Evolutionary conservation across 306 rosid genomes (phyloP).

Genomic region (Oemleria cerasiformis): DNA sequence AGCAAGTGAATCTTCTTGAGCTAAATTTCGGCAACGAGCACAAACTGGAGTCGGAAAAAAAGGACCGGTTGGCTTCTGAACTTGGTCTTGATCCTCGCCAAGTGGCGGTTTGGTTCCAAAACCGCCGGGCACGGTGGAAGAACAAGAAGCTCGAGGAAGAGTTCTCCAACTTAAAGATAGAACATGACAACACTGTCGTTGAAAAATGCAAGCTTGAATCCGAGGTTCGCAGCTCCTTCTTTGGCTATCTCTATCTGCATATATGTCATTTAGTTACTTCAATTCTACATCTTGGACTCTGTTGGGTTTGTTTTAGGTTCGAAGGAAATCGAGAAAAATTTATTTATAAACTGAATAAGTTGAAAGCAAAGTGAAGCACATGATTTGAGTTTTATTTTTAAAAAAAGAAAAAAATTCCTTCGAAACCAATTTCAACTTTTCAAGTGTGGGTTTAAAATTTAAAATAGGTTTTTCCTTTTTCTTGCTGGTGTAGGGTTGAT

Average conservation of each 20-base stretch:
- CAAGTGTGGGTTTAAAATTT: not conserved
- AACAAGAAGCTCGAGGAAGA: constrained; percentile 84
- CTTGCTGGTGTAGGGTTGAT: too few species aligned
- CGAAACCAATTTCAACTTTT: not conserved
- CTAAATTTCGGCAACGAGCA: constrained; percentile 66
- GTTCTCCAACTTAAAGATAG: constrained; percentile 54
- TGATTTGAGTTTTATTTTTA: not conserved
- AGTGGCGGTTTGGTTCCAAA: constrained; percentile 96
- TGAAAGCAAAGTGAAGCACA: not conserved
- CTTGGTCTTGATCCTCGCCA: constrained; percentile 89
- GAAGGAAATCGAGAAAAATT: constrained; percentile 1
- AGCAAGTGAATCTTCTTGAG: constrained; percentile 72
- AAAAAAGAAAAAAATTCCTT: not conserved
- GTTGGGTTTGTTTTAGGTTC: constrained; percentile 10
- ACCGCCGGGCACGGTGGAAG: constrained; percentile 96
- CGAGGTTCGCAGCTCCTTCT: constrained; percentile 46
- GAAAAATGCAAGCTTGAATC: constrained; percentile 71
- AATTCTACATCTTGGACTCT: constrained; percentile 15
- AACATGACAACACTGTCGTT: constrained; percentile 44
- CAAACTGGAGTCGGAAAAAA: constrained; percentile 77
- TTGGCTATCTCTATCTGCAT: not conserved
- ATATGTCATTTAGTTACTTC: not conserved
- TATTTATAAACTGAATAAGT: too few species aligned
- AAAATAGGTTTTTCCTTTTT: not conserved
- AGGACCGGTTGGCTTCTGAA: constrained; percentile 71